Evolutionary conservation across 208 protist genomes (phyloP).

Genomic region (Vickermania spadyakhi): DNA sequence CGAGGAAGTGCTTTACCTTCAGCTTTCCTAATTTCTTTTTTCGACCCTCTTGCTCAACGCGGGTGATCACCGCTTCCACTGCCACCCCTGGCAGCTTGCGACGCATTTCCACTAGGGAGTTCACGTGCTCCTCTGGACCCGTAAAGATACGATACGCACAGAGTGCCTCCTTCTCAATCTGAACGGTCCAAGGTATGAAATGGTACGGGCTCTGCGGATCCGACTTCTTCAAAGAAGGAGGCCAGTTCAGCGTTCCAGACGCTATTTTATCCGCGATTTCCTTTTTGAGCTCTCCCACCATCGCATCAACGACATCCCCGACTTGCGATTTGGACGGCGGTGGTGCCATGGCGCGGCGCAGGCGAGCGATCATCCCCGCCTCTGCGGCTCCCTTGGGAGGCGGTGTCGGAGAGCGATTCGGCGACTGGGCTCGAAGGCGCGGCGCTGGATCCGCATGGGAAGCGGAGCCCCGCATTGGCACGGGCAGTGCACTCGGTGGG

Average conservation of each 20-base stretch:
- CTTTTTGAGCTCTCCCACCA: conserved; percentile 34
- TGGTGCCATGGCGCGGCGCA: conserved; percentile 61
- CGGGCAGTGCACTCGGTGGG: not conserved
- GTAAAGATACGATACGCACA: not conserved
- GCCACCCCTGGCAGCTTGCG: not conserved
- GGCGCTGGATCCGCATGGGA: no score
- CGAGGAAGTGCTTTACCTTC: conserved; percentile 11
- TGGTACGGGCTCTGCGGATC: not conserved
- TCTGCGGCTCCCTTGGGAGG: not conserved
- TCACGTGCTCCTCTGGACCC: not conserved
- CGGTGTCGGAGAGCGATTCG: not conserved
- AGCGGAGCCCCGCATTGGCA: not conserved
- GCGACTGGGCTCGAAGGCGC: no score
- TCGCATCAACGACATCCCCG: conserved; percentile 58
- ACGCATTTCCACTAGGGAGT: not conserved
- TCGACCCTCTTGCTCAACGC: not conserved
- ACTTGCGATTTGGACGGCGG: conserved; percentile 33
- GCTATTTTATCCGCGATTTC: conserved; percentile 17
- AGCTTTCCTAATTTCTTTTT: not conserved
- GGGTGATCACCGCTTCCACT: not conserved
- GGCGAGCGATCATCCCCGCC: conserved; percentile 21
- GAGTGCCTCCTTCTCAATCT: not conserved
- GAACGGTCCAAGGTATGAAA: not conserved
- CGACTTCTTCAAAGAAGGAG: not conserved
- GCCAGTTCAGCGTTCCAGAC: not conserved